A percentile compares a stretch with the other conserved stretches of the same genome.
These are phyloP conservation scores for Ambrosia artemisiifolia DNA, from an alignment of 129 eudicot species.

Conservation along the genomic window DNA sequence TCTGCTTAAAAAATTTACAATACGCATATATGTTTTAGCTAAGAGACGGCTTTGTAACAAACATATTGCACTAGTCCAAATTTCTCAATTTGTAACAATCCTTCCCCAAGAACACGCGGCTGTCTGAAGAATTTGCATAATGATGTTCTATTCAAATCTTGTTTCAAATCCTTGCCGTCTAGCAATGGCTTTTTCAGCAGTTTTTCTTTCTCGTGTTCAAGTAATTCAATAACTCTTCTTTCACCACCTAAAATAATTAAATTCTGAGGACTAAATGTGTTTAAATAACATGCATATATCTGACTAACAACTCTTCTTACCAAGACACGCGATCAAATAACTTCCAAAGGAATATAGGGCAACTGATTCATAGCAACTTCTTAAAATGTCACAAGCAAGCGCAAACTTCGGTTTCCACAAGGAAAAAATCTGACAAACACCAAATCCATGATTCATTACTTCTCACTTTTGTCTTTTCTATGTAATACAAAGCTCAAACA, in stretches of 20 bases:
- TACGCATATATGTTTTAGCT: neutral
- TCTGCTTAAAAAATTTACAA: neutral
- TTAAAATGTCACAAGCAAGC: slow-evolving; percentile 77
- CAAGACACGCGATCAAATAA: slow-evolving; percentile 92
- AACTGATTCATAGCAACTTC: slow-evolving; percentile 97
- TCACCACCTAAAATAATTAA: slow-evolving; percentile 63
- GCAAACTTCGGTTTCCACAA: slow-evolving; percentile 65
- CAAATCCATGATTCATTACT: neutral
- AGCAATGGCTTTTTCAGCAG: slow-evolving; percentile 56
- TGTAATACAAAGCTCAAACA: neutral
- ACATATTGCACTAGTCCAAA: slow-evolving; percentile 98
- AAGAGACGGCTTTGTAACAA: slow-evolving; percentile 23
- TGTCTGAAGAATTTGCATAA: slow-evolving; percentile 52
- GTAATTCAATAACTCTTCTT: slow-evolving; percentile 53
- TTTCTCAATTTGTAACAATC: slow-evolving; percentile 64
- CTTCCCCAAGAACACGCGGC: slow-evolving; percentile 69
- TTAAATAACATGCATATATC: neutral
- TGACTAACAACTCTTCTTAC: slow-evolving; percentile 34
- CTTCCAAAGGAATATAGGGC: slow-evolving; percentile 93
- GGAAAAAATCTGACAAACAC: slow-evolving; percentile 58
- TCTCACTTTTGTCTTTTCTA: neutral
- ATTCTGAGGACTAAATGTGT: neutral
- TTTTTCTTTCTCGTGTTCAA: slow-evolving; percentile 68
- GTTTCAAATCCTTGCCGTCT: slow-evolving; percentile 42
- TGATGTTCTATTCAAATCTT: slow-evolving; percentile 32